Evolutionary conservation across 2,329 filamentous ascomycete genomes (phyloP), one percentile per base, ranked within the genome.

Genomic region (Lachnellula subtilissima): DNA sequence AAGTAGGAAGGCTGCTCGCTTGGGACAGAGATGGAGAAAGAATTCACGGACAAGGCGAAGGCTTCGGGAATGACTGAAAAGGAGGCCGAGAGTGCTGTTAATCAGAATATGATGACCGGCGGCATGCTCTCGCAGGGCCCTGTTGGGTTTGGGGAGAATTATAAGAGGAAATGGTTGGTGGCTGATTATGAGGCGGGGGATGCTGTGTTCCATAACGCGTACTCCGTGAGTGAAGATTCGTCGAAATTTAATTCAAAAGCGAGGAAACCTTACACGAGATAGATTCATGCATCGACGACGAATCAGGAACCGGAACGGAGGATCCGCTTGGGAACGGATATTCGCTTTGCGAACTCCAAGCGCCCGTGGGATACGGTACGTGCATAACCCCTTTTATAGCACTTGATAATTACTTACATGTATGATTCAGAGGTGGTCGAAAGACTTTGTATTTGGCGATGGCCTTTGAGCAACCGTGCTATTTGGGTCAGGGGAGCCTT

Each of bases 91-190:
- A 70, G 69, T 32, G 79, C 76, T 2, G 84, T 81, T 65, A 85
- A 85, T 60, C 71, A 74, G 19, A 83, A 84, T 59, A 85, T 85
- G 81, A 79, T 83, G 72, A 70, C 72, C 0, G 79, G 74, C 0
- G 82, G 81, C 0, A 66, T 83, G 37, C 71, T 85, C 2, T 76
- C 76, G 9, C 76, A 83, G 32, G 75, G 73, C 0, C 77, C 80
- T 1, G 72, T 46, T 14, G 52, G 55, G 32, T 63, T 71, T 59
- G 59, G 68, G 2, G 58, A 61, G 35, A 17, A 61, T 17, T 52
- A 59, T 19, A 55, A 57, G 43, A 50, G 59, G 52, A 63, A 58
- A 19, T 74, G 71, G 71, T 56, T 74, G 14, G 64, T 70, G 4
- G 66, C 67, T 2, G 61, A 68, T 53, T 74, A 73, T 58, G 71